Percentiles rank a stretch among this genome's conserved stretches.
These are phyloP conservation scores for Cryptosporidium viatorum DNA, from an alignment of 169 alveolate genomes.

Conservation along the genomic window DNA sequence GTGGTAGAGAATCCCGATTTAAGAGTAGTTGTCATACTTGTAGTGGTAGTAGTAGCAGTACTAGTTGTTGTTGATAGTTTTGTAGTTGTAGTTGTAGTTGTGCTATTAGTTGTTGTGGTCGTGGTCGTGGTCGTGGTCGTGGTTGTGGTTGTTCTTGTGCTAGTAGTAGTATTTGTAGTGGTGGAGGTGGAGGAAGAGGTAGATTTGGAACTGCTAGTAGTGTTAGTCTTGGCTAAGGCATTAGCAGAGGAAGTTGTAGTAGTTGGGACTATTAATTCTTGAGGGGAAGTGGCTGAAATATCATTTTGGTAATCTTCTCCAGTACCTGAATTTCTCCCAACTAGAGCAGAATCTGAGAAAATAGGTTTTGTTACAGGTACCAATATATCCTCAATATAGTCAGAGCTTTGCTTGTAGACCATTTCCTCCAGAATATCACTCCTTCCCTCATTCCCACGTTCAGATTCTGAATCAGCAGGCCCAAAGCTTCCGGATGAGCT, in stretches of 20 bases:
- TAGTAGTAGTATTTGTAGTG: background rate
- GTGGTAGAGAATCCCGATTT: background rate
- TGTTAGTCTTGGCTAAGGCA: background rate
- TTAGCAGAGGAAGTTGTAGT: background rate
- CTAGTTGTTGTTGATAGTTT: background rate
- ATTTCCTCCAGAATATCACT: background rate
- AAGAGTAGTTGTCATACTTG: background rate
- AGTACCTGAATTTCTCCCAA: background rate
- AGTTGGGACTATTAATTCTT: background rate
- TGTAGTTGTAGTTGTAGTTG: background rate
- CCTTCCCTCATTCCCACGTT: background rate
- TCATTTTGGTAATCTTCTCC: background rate
- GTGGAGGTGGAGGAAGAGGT: background rate
- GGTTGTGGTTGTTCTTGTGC: conserved; percentile 31
- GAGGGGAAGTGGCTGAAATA: background rate
- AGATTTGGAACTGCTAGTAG: background rate
- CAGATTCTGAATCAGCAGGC: background rate
- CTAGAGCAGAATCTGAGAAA: background rate
- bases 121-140: conserved; percentile 10
- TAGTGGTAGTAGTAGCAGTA: background rate
- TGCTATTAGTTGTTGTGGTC: background rate
- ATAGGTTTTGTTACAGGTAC: conserved; percentile 12
- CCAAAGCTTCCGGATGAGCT: background rate
- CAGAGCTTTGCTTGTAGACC: conserved; percentile 3
- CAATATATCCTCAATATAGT: conserved; percentile 19